Evolutionary conservation across 2,329 filamentous ascomycete genomes (phyloP).

Genomic region (Metarhizium robertsii): DNA sequence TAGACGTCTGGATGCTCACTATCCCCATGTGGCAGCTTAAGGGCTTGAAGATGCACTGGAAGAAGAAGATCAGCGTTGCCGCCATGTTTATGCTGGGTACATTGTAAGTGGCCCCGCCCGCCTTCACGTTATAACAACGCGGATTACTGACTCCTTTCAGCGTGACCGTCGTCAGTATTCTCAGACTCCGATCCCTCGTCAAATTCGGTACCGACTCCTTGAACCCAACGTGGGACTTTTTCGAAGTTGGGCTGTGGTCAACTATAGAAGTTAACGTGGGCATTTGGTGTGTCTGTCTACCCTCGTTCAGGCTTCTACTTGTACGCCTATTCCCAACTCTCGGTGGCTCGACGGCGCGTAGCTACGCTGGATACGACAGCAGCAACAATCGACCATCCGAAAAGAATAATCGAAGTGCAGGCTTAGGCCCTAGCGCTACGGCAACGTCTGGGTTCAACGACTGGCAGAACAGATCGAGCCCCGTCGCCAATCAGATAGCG

Average conservation of each 20-base stretch:
- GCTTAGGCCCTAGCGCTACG: background rate
- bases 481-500: background rate
- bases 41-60: constrained; percentile 19
- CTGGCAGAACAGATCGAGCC: background rate
- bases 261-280: constrained; percentile 14
- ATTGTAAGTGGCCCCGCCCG: constrained; percentile 14
- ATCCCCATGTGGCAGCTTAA: constrained; percentile 27
- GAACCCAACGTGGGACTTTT: constrained; percentile 17
- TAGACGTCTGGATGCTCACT: constrained; percentile 30
- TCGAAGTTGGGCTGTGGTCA: constrained; percentile 16
- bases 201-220: constrained; percentile 10
- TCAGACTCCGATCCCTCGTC: constrained; percentile 13
- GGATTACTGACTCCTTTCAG: constrained; percentile 3
- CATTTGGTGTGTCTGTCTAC: constrained; percentile 15
- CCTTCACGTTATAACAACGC: background rate
- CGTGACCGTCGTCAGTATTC: constrained; percentile 15
- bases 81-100: constrained; percentile 32
- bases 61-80: constrained; percentile 28
- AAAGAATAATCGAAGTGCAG: background rate
- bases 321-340: constrained; percentile 5
- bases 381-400: background rate
- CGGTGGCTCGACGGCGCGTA: background rate
- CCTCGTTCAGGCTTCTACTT: constrained; percentile 15
- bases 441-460: background rate
- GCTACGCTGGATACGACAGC: background rate